Evolutionary conservation across 2,329 filamentous ascomycete species (phyloP).

Genomic region (Emericellopsis cladophorae): DNA sequence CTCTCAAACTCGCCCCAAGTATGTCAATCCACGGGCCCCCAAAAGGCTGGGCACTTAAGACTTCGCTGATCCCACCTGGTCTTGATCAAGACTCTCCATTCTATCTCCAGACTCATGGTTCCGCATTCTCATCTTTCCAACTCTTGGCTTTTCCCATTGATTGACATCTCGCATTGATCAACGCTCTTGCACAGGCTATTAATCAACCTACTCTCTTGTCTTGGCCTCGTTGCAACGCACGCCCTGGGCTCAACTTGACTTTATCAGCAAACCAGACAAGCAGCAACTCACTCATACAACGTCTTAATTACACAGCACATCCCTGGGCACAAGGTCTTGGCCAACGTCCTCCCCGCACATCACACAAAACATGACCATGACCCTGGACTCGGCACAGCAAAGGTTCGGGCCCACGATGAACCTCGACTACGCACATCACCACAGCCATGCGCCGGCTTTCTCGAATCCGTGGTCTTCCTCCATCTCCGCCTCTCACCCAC

Average conservation of each 20-base stretch:
- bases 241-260: too few species aligned
- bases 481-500: conserved; percentile 18
- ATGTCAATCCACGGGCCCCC: conserved; percentile 18
- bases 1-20: conserved; percentile 14
- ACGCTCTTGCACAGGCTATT: too few species aligned
- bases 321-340: background rate
- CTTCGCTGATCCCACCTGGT: conserved; percentile 42
- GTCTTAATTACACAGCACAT: background rate
- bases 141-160: too few species aligned
- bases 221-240: background rate
- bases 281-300: conserved; percentile 8
- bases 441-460: conserved; percentile 54
- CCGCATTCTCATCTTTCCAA: background rate
- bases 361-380: conserved; percentile 70
- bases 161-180: too few species aligned
- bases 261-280: too few species aligned
- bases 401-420: conserved; percentile 61
- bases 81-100: background rate
- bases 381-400: conserved; percentile 80
- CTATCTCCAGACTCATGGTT: background rate
- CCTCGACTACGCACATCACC: conserved; percentile 51
- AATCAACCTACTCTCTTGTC: background rate
- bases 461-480: conserved; percentile 77
- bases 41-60: conserved; percentile 38
- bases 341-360: background rate